Conservation (phyloP, 768 basidiomycete species). For the Inosperma sp. region DNA sequence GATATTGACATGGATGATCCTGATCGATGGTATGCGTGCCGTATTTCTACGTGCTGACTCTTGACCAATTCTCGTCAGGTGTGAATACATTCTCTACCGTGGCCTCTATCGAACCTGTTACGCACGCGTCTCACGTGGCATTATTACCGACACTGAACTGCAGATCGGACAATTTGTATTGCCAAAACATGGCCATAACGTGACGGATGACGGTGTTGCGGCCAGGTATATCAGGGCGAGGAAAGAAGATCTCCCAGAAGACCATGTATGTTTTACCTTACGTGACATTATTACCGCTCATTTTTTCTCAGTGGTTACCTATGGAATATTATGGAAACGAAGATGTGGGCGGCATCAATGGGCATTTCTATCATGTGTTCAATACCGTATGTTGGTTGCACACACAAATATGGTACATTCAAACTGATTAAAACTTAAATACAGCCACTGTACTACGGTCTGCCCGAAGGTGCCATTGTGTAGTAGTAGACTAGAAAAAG, state of each 20-base stretch:
- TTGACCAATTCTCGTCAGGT: slow-evolving; percentile 42
- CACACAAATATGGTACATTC: background rate
- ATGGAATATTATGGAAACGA: slow-evolving; percentile 61
- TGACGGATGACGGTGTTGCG: slow-evolving; percentile 53
- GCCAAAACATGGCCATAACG: slow-evolving; percentile 50
- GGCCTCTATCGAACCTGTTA: slow-evolving; percentile 78
- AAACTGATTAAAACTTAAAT: background rate
- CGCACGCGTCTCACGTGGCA: slow-evolving; percentile 74
- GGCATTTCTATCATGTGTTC: slow-evolving; percentile 77
- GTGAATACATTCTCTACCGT: slow-evolving; percentile 87
- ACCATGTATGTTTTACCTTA: slow-evolving; percentile 46
- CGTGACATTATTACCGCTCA: background rate
- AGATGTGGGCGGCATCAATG: slow-evolving; percentile 53
- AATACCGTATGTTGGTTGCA: slow-evolving; percentile 48
- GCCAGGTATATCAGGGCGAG: slow-evolving; percentile 63
- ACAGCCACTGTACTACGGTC: slow-evolving; percentile 51
- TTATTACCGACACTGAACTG: slow-evolving; percentile 86
- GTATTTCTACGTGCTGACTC: background rate
- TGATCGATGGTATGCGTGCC: slow-evolving; percentile 57
- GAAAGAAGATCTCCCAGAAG: slow-evolving; percentile 61
- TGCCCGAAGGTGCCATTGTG: slow-evolving; percentile 41
- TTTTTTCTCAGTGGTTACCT: slow-evolving; percentile 62
- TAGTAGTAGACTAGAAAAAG: slow-evolving; percentile 20
- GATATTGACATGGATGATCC: slow-evolving; percentile 73
- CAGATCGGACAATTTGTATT: slow-evolving; percentile 84